Base-by-base conservation (phyloP, 768 basidiomycete species). In the Cyclocybe aegerita region DNA sequence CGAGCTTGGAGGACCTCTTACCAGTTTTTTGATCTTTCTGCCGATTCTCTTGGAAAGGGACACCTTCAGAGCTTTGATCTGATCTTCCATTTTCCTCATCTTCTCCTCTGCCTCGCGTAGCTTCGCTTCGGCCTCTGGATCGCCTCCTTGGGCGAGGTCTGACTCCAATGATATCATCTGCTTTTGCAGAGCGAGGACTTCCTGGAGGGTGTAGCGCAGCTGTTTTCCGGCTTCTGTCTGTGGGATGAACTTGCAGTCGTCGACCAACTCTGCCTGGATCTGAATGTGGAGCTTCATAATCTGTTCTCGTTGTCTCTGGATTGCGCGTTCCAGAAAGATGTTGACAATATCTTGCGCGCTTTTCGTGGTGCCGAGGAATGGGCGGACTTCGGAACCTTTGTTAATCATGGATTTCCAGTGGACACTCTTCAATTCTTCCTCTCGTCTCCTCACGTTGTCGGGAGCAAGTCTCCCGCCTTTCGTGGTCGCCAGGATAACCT, bases 201-300 rank as follows among this genome's bases (percentile, higher is more conserved):
- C 43, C 23, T 54, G 7, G n/a, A 60, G 49, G 15, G 57, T 58
- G 15, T 29, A 48, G 2, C 55, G 51, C 15, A 60, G 46, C 9
- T 46, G 30, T 39, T 43, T 52, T 7, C 57, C 60, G 1, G 60
- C 60, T 12, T 56, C 48, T 1, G 60, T 60, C 10, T 56, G 43
- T 4, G 52, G 49, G 15, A 60, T 46, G 3, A 39, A 37, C 41
- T 52, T 56, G 29, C 37, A 33, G 12, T 46, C 35, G n/a, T 50
- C 48, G 1, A 53, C 56, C 1, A 60, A 23, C 37, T 60, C 60
- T 11, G 15, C 17, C 42, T 60, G 59, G 14, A 60, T 57, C 43
- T 48, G 36, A 31, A 53, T 23, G 23, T 23, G 23, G 23, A 23
- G 23, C 23, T 23, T 23, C 23, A 23, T 23, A 23, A 23, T 23